These are phyloP conservation scores for Botrytis fabae DNA, from an alignment of 2,329 filamentous ascomycete genomes.

Conservation along the genomic window DNA sequence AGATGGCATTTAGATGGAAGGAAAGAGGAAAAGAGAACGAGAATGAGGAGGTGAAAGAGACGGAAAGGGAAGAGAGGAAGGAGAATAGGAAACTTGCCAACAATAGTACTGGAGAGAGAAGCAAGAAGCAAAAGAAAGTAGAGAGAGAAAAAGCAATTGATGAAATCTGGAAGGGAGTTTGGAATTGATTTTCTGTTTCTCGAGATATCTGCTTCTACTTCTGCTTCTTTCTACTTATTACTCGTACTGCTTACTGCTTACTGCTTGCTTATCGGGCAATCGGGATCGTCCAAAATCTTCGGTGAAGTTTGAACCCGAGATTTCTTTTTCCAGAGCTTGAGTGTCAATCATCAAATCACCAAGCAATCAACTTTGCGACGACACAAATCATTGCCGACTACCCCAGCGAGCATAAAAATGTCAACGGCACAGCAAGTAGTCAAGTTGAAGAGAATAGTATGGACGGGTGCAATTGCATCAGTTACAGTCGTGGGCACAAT, in stretches of 20 bases:
- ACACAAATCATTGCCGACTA: not conserved
- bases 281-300: not conserved
- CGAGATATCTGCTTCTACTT: not conserved
- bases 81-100: not conserved
- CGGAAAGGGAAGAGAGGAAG: not conserved
- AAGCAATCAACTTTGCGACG: not conserved
- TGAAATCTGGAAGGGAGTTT: conserved; percentile 18
- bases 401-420: not conserved
- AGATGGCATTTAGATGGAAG: not conserved
- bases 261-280: not conserved
- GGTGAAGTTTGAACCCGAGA: not conserved
- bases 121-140: not conserved
- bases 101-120: not conserved
- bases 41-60: not conserved
- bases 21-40: not conserved
- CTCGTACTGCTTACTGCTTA: too few relatives aligned
- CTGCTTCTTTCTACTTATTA: too few relatives aligned
- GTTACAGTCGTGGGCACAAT: conserved; percentile 58
- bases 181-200: not conserved
- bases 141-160: not conserved
- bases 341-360: not conserved
- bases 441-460: conserved; percentile 50
- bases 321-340: not conserved
- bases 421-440: conserved; percentile 33
- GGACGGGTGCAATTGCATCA: conserved; percentile 55